Base-by-base conservation (phyloP, 1,284 basidiomycete species). In the Cryptococcus sp. region DNA sequence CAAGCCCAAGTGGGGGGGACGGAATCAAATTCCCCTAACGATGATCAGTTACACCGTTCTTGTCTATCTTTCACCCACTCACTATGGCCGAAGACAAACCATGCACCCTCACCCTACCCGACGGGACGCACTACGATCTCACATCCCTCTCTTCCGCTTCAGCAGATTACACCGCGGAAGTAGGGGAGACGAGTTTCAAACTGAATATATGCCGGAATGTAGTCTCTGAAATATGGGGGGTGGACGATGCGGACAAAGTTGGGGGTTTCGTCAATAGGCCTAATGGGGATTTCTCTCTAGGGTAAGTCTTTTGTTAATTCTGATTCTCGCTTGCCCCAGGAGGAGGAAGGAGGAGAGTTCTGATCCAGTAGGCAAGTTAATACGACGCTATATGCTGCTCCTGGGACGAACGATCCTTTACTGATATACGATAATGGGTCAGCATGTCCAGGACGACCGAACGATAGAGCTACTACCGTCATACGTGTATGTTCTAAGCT, bases 81-180 rank as follows among this genome's bases (percentile, higher is more conserved):
- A 16, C 16, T 4, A 39, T 39, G 36, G 41, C 46, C 47, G 39
- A 53, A 45, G 41, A 53, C 28, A 56, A 61, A 5, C 61, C 63
- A 5, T 73, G 72, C 52, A 73, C 64, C 1, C 55, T 72, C 47
- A 73, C 71, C 0, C 60, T 73, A 11, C 49, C 50, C 11, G 70
- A 74, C 52, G 71, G 72, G 16, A 73, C 70, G 18, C 67, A 71
- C 55, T 75, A 69, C 54, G 73, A 74, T 53, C 63, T 75, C 23
- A 65, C 63, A 16, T 56, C 61, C 2, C 62, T 75, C 3, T 52
- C 61, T 11, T 67, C 67, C 2, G 54, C 64, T 7, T 52, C 55
- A 31, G 46, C 54, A n/a, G 71, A 73, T 53, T 72, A 72, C 46
- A 51, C 54, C n/a, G 61, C 65, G 21, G 49, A 55, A 40, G 60